Conservation (phyloP, 495 filamentous ascomycete species). For the Xylaria grammica region DNA sequence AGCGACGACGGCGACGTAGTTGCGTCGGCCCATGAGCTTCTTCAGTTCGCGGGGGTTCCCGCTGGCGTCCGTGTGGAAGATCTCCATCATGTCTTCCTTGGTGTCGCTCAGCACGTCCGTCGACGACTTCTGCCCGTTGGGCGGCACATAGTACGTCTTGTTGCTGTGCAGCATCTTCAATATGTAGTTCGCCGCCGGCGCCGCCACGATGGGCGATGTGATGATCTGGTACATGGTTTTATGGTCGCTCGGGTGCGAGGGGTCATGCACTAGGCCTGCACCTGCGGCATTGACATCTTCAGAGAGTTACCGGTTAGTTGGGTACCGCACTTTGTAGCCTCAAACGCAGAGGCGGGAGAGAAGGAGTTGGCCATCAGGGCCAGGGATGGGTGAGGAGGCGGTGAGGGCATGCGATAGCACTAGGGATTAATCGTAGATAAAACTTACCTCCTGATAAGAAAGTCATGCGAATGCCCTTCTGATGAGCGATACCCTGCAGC, state of each 20-base stretch:
- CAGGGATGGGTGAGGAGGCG: neutral
- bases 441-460: slow-evolving; percentile 81
- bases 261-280: slow-evolving; percentile 94
- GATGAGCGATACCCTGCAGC: slow-evolving; percentile 89
- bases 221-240: slow-evolving; percentile 99
- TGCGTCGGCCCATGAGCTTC: slow-evolving; percentile 88
- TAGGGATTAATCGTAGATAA: neutral
- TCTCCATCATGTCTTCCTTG: slow-evolving; percentile 99
- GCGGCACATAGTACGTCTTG: slow-evolving; percentile 86
- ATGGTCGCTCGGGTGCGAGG: slow-evolving; percentile 85
- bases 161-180: slow-evolving; percentile 91
- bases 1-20: slow-evolving; percentile 92
- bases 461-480: slow-evolving; percentile 93
- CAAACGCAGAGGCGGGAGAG: neutral
- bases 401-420: too few species aligned
- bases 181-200: slow-evolving; percentile 80
- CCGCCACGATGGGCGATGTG: slow-evolving; percentile 87
- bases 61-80: slow-evolving; percentile 89
- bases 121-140: slow-evolving; percentile 80
- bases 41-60: slow-evolving; percentile 80
- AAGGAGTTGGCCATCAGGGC: neutral
- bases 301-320: slow-evolving; percentile 8
- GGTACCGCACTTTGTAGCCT: too few species aligned
- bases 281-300: slow-evolving; percentile 86
- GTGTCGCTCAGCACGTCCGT: slow-evolving; percentile 74